Evolutionary conservation across 352 stramenopile genomes (phyloP).

Genomic region (Aphanomyces cochlioides): DNA sequence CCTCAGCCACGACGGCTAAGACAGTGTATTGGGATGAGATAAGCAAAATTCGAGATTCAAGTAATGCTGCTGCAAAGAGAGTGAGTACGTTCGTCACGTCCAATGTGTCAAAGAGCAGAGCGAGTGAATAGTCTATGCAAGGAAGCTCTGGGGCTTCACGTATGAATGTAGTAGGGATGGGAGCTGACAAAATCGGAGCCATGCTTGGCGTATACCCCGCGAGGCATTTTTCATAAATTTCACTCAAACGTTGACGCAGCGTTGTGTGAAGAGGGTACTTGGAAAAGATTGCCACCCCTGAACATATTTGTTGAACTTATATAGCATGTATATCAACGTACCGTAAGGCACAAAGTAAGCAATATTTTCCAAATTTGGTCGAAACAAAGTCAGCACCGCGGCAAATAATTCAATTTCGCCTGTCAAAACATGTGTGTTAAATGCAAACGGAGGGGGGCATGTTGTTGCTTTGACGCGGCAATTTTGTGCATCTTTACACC

Average conservation of each 20-base stretch:
- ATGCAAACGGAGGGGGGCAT: slow-evolving; percentile 57
- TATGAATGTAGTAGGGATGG: slow-evolving; percentile 1
- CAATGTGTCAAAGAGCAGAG: slow-evolving; percentile 68
- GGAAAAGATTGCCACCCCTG: slow-evolving; percentile 73
- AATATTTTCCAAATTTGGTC: slow-evolving; percentile 34
- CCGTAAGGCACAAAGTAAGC: slow-evolving; percentile 42
- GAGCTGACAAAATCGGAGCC: slow-evolving; percentile 59
- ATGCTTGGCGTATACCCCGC: slow-evolving; percentile 57
- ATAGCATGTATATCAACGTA: slow-evolving; percentile 31
- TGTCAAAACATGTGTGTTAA: slow-evolving; percentile 76
- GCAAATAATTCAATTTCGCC: slow-evolving; percentile 69
- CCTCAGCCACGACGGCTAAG: slow-evolving; percentile 36
- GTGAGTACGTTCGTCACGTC: slow-evolving; percentile 42
- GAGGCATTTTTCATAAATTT: slow-evolving; percentile 74
- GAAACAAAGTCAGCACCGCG: slow-evolving; percentile 76
- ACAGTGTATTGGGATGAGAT: slow-evolving; percentile 36
- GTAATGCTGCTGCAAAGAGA: slow-evolving; percentile 50
- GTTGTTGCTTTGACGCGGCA: slow-evolving; percentile 40
- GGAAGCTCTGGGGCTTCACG: slow-evolving; percentile 38
- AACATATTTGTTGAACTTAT: slow-evolving; percentile 12
- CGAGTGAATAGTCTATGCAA: slow-evolving; percentile 67
- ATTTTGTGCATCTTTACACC: slow-evolving; percentile 6
- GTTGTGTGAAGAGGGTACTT: slow-evolving; percentile 78
- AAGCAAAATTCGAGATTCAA: slow-evolving; percentile 38
- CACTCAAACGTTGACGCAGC: slow-evolving; percentile 68